phyloP scores from a whole-genome alignment of 805 yeast genomes.

The Pichia eremophila region DNA sequence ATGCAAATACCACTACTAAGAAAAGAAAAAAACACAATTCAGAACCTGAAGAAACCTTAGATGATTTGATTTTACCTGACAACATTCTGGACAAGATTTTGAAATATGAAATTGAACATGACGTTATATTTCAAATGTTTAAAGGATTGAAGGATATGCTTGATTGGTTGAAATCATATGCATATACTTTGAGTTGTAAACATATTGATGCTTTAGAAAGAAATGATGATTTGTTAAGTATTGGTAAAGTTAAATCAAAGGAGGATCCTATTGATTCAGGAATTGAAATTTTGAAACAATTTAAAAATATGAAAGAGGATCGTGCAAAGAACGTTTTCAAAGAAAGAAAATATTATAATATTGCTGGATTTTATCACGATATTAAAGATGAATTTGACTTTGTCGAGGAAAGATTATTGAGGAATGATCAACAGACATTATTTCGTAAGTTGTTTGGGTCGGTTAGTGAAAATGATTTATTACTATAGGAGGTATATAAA shows the following conservation, averaged over 20 bases:
- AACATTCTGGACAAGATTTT: constrained; percentile 34
- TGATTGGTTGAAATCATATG: constrained; percentile 46
- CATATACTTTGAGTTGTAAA: constrained; percentile 44
- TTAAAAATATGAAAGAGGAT: constrained; percentile 47
- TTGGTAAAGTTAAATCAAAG: constrained; percentile 50
- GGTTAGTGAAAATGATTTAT: constrained; percentile 28
- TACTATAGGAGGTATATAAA: neutral
- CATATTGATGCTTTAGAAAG: constrained; percentile 49
- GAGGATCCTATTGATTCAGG: constrained; percentile 36
- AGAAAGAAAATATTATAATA: constrained; percentile 9
- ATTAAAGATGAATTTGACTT: neutral
- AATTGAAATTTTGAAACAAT: constrained; percentile 42
- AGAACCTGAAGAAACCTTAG: constrained; percentile 1
- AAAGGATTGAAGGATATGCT: constrained; percentile 37
- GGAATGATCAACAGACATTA: constrained; percentile 41
- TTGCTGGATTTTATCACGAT: constrained; percentile 5
- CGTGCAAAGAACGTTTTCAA: constrained; percentile 37
- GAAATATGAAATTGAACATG: constrained; percentile 36
- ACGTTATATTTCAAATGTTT: constrained; percentile 42
- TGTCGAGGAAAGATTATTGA: constrained; percentile 15
- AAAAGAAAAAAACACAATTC: constrained; percentile 1
- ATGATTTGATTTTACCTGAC: constrained; percentile 10
- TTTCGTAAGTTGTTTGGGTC: constrained; percentile 40
- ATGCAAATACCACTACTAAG: neutral
- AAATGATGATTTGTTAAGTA: constrained; percentile 43